These are phyloP conservation scores for Elsinoe fawcettii DNA, from an alignment of 2,329 filamentous ascomycete species.

Conservation along the genomic window DNA sequence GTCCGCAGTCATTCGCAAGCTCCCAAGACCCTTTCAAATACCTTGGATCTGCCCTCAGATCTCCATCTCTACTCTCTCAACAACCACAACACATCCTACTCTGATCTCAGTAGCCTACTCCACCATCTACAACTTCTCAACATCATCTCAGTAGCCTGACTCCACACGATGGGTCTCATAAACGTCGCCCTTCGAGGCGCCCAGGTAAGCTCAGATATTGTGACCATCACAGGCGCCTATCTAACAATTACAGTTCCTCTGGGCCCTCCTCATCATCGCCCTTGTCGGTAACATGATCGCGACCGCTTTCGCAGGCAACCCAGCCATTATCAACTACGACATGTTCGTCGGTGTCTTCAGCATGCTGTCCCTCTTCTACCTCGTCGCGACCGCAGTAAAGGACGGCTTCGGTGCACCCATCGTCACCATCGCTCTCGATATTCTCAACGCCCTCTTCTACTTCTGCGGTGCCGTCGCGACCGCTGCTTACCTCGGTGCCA, in stretches of 20 bases:
- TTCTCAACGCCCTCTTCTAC: conserved; percentile 56
- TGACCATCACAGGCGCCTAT: neutral
- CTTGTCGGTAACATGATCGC: conserved; percentile 57
- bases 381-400: conserved; percentile 50
- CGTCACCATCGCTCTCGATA: conserved; percentile 50
- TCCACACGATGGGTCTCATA: conserved; percentile 21
- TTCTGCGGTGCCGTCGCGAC: conserved; percentile 64
- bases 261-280: conserved; percentile 52
- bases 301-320: conserved; percentile 44
- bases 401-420: conserved; percentile 46
- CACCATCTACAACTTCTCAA: conserved; percentile 14
- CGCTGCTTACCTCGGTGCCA: conserved; percentile 59
- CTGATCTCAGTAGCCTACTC: neutral
- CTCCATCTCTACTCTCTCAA: conserved; percentile 14
- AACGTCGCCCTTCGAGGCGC: conserved; percentile 25
- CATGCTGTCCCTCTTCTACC: conserved; percentile 59
- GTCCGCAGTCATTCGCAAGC: neutral
- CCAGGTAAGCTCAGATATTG: conserved; percentile 21
- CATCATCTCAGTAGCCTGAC: conserved; percentile 8
- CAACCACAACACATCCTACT: conserved; percentile 8
- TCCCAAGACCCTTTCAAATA: conserved; percentile 11
- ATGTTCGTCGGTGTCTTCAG: conserved; percentile 63
- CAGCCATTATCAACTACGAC: conserved; percentile 51
- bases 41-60: neutral
- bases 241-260: conserved; percentile 45